These are phyloP conservation scores for Populus davidiana DNA, from an alignment of 345 rosid species.

Conservation along the genomic window DNA sequence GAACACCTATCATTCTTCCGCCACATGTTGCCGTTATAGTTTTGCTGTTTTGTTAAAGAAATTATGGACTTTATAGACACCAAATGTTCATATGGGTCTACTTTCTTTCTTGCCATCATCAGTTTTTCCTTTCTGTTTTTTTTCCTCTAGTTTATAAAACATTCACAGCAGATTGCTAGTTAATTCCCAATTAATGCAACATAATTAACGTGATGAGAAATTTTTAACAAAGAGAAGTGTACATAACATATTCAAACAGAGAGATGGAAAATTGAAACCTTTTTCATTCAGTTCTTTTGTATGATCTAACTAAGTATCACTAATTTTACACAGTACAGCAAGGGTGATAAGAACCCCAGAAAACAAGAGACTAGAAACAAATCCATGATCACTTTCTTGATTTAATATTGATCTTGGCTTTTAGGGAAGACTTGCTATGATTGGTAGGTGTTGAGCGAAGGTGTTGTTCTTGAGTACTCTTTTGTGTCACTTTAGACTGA, in stretches of 20 bases:
- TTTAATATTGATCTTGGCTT: conserved; percentile 39
- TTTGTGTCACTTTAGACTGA: conserved; percentile 18
- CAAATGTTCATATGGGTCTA: not conserved
- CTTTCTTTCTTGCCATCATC: not conserved
- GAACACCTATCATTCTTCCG: no score
- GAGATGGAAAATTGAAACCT: not conserved
- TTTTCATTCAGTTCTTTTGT: not conserved
- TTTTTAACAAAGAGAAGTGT: not conserved
- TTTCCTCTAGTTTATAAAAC: not conserved
- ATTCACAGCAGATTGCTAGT: not conserved
- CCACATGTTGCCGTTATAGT: not conserved
- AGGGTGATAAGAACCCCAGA: not conserved
- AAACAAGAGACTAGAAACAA: not conserved
- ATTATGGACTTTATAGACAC: not conserved
- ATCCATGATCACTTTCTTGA: conserved; percentile 19
- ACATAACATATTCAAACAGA: not conserved
- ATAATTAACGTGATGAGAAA: not conserved
- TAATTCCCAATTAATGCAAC: not conserved
- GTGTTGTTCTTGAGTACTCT: conserved; percentile 12
- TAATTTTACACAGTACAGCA: not conserved
- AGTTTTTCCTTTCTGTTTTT: not conserved
- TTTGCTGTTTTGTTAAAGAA: not conserved
- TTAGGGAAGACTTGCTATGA: conserved; percentile 23
- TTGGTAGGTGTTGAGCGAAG: conserved; percentile 12
- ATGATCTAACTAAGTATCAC: not conserved